These are phyloP conservation scores for Myotisia sp. DNA, from an alignment of 2,329 filamentous ascomycete species.

Conservation along the genomic window DNA sequence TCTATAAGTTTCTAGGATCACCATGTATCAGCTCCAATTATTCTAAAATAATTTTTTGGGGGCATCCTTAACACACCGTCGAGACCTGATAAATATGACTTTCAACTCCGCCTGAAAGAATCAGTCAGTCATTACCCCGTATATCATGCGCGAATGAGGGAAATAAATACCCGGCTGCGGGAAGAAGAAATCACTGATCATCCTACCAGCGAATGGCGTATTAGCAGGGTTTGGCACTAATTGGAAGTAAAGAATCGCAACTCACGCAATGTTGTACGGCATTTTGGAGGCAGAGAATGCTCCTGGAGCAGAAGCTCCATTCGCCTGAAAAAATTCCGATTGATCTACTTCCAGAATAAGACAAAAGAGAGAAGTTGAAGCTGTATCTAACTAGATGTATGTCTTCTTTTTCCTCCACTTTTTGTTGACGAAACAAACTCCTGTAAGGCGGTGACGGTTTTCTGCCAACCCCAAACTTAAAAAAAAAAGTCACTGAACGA, in stretches of 20 bases:
- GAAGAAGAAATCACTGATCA: slow-evolving; percentile 99
- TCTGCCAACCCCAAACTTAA: background rate
- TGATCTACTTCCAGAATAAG: no score
- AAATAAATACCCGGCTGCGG: slow-evolving; percentile 58
- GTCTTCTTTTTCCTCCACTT: no score
- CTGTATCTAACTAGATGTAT: no score
- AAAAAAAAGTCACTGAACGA: no score
- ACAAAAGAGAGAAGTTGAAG: no score
- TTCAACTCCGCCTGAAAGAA: slow-evolving; percentile 59
- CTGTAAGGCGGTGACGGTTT: background rate
- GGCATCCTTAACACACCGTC: slow-evolving; percentile 34
- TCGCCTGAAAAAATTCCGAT: background rate
- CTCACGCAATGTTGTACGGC: slow-evolving; percentile 58
- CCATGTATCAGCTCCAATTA: background rate
- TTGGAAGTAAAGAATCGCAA: slow-evolving; percentile 8
- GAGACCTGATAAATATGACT: slow-evolving; percentile 98
- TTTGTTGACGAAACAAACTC: no score
- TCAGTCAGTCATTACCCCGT: no score
- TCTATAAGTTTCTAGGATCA: slow-evolving; percentile 70
- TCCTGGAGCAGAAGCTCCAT: background rate
- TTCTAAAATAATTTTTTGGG: background rate
- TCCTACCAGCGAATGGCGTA: slow-evolving; percentile 34
- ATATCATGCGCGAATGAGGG: background rate
- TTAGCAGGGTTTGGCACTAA: slow-evolving; percentile 13
- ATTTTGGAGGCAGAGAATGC: slow-evolving; percentile 27